Percentiles rank a stretch among this genome's conserved stretches.
These are phyloP conservation scores for Sporothrix brunneoviolacea DNA, from an alignment of 2,329 filamentous ascomycete species.

Conservation along the genomic window DNA sequence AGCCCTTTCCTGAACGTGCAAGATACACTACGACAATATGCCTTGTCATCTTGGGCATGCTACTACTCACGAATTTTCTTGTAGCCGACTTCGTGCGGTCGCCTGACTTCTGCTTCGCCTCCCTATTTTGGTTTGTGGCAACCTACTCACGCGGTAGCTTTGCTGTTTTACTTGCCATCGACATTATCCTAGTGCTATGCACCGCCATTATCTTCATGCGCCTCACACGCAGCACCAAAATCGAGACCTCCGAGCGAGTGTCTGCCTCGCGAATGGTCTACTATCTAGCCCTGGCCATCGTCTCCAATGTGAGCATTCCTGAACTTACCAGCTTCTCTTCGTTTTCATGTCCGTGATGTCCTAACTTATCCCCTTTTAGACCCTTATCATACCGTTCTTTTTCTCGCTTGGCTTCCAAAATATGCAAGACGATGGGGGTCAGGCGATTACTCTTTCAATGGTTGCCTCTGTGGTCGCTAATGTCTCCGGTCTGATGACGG, in stretches of 20 bases:
- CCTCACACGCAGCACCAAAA: slow-evolving; percentile 45
- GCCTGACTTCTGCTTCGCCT: slow-evolving; percentile 57
- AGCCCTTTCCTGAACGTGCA: slow-evolving; percentile 51
- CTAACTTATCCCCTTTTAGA: slow-evolving; percentile 28
- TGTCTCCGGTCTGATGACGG: slow-evolving; percentile 57
- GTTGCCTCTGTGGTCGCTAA: slow-evolving; percentile 61
- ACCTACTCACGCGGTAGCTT: slow-evolving; percentile 54
- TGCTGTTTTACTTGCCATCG: slow-evolving; percentile 44
- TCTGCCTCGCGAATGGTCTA: slow-evolving; percentile 65
- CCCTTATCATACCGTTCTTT: slow-evolving; percentile 58
- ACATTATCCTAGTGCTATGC: slow-evolving; percentile 43
- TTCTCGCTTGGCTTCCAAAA: slow-evolving; percentile 43
- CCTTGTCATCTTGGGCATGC: slow-evolving; percentile 41
- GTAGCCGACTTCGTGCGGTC: slow-evolving; percentile 50
- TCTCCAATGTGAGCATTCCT: slow-evolving; percentile 46
- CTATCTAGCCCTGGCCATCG: slow-evolving; percentile 51
- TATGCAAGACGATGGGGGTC: slow-evolving; percentile 29
- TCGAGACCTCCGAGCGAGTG: slow-evolving; percentile 54
- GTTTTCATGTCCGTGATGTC: neutral
- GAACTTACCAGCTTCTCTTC: neutral
- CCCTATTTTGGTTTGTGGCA: slow-evolving; percentile 60
- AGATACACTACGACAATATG: slow-evolving; percentile 57
- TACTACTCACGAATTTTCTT: slow-evolving; percentile 50
- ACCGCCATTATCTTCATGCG: slow-evolving; percentile 50
- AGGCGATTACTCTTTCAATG: slow-evolving; percentile 48